These are phyloP conservation scores for Cyanophora paradoxa DNA, from an alignment of 78 protist genomes.

Conservation along the genomic window DNA sequence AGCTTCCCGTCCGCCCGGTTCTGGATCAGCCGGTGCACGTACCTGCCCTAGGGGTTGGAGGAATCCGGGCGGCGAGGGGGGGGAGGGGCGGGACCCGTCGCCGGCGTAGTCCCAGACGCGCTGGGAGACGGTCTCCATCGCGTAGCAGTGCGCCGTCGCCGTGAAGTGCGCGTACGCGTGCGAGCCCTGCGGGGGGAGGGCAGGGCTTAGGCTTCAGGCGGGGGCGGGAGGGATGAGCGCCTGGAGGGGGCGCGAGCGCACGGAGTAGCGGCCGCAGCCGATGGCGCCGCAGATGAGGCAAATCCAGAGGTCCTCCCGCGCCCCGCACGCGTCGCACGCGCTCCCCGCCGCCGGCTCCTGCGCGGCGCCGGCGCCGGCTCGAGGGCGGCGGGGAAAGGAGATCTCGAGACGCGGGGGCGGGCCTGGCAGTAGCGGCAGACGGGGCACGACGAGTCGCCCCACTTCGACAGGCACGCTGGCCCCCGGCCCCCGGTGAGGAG, in stretches of 20 bases:
- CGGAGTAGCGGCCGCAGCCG: constrained; percentile 78
- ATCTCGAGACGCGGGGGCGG: not conserved
- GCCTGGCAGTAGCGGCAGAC: constrained; percentile 29
- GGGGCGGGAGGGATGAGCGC: too few relatives aligned
- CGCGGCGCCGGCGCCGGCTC: constrained; percentile 68
- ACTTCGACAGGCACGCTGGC: constrained; percentile 26
- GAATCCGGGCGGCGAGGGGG: not conserved
- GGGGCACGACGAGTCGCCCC: constrained; percentile 38
- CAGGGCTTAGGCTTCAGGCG: too few relatives aligned
- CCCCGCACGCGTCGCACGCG: constrained; percentile 42
- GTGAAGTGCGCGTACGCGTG: constrained; percentile 80
- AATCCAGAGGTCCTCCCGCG: constrained; percentile 71
- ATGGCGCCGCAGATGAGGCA: constrained; percentile 83
- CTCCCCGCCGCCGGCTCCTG: constrained; percentile 19
- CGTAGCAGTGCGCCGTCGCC: constrained; percentile 72
- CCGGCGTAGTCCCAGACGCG: constrained; percentile 93
- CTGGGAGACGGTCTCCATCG: constrained; percentile 75
- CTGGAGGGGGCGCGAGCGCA: too few relatives aligned
- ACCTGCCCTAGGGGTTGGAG: not conserved
- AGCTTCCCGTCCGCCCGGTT: constrained; percentile 69
- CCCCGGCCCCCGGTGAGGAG: too few relatives aligned
- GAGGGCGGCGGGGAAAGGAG: constrained; percentile 4
- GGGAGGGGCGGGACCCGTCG: constrained; percentile 75
- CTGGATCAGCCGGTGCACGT: constrained; percentile 55
- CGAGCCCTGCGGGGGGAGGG: too few relatives aligned